Evolutionary conservation across 2,329 filamentous ascomycete species (phyloP).

Genomic region (Cladosporium velox): DNA sequence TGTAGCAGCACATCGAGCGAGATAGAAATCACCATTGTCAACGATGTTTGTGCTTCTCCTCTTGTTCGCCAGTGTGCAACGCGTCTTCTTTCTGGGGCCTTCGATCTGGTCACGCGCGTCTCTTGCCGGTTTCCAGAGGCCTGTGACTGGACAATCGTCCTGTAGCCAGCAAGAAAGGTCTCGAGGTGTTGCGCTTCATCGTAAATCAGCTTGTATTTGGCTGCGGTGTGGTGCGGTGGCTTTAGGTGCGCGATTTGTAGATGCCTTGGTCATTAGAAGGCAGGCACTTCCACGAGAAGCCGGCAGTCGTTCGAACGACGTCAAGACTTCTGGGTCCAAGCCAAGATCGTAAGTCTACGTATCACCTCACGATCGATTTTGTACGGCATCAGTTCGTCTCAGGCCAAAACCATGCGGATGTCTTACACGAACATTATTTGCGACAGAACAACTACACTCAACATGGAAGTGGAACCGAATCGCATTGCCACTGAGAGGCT

Average conservation of each 20-base stretch:
- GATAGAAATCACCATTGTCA: not conserved
- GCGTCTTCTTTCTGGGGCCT: not conserved
- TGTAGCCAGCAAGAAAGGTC: not conserved
- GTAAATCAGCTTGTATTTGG: not conserved
- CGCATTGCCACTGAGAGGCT: not conserved
- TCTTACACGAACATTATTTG: not conserved
- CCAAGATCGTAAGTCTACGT: not conserved
- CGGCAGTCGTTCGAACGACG: not conserved
- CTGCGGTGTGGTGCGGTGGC: not conserved
- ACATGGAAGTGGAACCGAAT: accelerated
- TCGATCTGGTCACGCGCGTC: not conserved
- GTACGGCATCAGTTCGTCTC: not conserved
- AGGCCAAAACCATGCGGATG: not conserved
- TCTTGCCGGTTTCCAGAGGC: not conserved
- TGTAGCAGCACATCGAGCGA: not conserved
- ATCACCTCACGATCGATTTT: not conserved
- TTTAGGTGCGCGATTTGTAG: not conserved
- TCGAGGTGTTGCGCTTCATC: not conserved
- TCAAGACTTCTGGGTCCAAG: not conserved
- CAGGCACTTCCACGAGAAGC: not conserved
- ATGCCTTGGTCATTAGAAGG: not conserved
- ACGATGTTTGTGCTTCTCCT: not conserved
- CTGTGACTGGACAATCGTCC: not conserved
- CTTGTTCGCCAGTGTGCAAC: not conserved
- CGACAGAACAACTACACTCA: not conserved